Evolutionary conservation across 148 eudicot species (phyloP), one percentile per base, ranked within the genome.

Genomic region (Dianthus caryophyllus): DNA sequence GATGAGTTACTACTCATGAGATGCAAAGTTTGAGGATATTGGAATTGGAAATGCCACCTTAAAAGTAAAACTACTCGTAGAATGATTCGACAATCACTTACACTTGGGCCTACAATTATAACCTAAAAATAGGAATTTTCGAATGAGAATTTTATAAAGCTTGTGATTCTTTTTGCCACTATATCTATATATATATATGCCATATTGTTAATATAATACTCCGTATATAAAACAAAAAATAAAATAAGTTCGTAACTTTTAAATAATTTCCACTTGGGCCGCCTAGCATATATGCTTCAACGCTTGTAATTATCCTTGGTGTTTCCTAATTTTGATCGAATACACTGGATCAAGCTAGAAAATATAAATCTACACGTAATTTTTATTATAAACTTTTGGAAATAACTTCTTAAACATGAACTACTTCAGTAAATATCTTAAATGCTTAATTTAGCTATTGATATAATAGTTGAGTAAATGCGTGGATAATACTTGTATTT

Each of bases 91-190:
- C 56, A 51, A 51, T 51, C 56, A 51, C 6, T 4, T 51, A 51
- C 56, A 51, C 6, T 4, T 51, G 21, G 26, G 56, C 56, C 60
- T 27, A 55, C 60, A 55, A 55, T 55, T 13, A 55, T 55, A 22
- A 55, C 26, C 36, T 24, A 26, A 22, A n/a, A 25, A 55, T 4
- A 51, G 56, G 25, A 51, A 51, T 51, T 13, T 55, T 11, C 61
- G 38, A 61, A 38, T 29, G 26, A 38, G 65, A 61, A 61, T 61
- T 15, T 61, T 14, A 38, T 33, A 61, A 22, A 21, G 36, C 9
- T 56, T 2, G 20, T 27, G 26, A 43, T 62, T 62, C 51, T 5
- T 41, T 50, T 62, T 62, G 33, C 65, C 66, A 62, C 66, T 62
- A 62, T 62, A 51, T 21, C 14, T n/a, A 41, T 62, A 51, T 50